Base-by-base conservation (phyloP, 148 eudicot genomes). In the Heliamphora exappendiculata region DNA sequence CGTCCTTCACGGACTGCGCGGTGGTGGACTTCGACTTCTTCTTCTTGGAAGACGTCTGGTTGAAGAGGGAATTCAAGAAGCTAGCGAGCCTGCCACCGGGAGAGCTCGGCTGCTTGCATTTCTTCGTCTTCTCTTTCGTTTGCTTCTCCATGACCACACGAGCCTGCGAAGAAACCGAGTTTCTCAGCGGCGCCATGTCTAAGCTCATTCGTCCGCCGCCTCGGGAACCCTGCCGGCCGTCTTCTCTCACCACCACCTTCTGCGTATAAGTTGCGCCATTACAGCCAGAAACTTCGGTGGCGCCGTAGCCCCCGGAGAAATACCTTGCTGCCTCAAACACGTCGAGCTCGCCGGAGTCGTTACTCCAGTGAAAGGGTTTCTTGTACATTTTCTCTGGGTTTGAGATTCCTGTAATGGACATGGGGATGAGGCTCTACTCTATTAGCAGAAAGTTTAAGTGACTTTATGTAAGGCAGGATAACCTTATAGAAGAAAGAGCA, bases 81-180 rank as follows among this genome's bases (percentile, higher is more conserved):
- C 84, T 87, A 1, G 97, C 93, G 0, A 95, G 84, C 58, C 83
- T 88, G 2, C 96, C 99, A 7, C 99, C 97, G 3, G 99, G 99
- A 0, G 99, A 95, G 78, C 92, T 89, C 2, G 99, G 97, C 54
- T 93, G 93, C 77, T 92, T 92, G 77, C 66, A 50, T 14, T 89
- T 91, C 81, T 88, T 60, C 31, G 28, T 60, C 66, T 60, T 91
- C 72, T 86, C 86, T 37, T 90, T 62, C 4, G 1, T 69, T 66
- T 66, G 72, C 67, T 82, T 79, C 42, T 80, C 78, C 44, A 55
- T 28, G n/a, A n/a, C n/a, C 14, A 51, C 34, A 49, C 12, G 70
- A 51, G 22, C 66, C 67, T 77, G 80, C 5, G 78, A 53, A 26
- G 81, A 60, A 29, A 79, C 36, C 24, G 82, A 62, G 68, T 82